phyloP scores from a whole-genome alignment of 345 rosid genomes.

The Atalantia buxifolia region DNA sequence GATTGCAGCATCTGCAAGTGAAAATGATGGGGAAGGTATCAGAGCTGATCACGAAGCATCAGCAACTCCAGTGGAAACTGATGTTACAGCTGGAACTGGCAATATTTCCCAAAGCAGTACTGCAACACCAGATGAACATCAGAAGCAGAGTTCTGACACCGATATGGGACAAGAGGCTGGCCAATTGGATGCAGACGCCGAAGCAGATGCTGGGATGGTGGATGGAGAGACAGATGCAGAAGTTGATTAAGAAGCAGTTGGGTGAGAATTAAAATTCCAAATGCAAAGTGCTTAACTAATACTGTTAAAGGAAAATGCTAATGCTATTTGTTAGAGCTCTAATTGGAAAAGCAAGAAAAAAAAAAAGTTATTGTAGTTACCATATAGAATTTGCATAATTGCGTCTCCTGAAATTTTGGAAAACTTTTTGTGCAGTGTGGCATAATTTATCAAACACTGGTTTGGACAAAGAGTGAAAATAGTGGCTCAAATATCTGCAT shows the following conservation, averaged over 20 bases:
- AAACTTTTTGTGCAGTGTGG: background rate
- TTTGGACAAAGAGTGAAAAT: background rate
- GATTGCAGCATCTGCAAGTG: conserved; percentile 56
- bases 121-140: conserved; percentile 69
- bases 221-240: conserved; percentile 84
- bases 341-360: too few species aligned
- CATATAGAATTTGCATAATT: background rate
- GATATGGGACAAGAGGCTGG: conserved; percentile 77
- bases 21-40: conserved; percentile 58
- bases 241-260: conserved; percentile 43
- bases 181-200: conserved; percentile 60
- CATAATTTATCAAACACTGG: background rate
- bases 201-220: conserved; percentile 45
- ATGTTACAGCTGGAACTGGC: conserved; percentile 27
- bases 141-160: conserved; percentile 68
- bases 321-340: background rate
- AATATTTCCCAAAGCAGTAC: conserved; percentile 45
- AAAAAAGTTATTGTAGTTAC: background rate
- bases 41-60: conserved; percentile 57
- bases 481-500: background rate
- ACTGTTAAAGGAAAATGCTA: background rate
- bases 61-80: conserved; percentile 59
- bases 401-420: background rate
- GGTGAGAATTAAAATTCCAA: conserved; percentile 18
- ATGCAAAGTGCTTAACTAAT: background rate